Conservation (phyloP, 2,329 filamentous ascomycete genomes). For the Bisporella sp. region DNA sequence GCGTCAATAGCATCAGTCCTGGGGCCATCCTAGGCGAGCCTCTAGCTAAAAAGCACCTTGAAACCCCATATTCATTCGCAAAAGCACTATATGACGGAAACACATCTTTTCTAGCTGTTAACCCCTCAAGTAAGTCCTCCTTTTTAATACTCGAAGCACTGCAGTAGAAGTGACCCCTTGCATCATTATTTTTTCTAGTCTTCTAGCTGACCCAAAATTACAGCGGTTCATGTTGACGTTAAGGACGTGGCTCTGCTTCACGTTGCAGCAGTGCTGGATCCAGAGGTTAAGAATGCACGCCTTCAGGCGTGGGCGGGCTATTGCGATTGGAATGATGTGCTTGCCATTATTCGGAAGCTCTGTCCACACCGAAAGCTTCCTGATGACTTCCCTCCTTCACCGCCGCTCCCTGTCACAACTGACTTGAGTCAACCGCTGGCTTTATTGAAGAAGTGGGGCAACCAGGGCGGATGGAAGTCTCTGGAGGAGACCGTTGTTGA, state of each 20-base stretch:
- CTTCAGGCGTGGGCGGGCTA: conserved; percentile 21
- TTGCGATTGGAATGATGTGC: conserved; percentile 16
- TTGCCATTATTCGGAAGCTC: too few species aligned
- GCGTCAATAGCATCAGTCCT: conserved; percentile 22
- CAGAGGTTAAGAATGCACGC: conserved; percentile 20
- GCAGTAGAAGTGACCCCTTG: too few species aligned
- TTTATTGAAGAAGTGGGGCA: too few species aligned
- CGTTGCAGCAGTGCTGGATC: conserved; percentile 23
- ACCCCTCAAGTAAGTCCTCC: conserved; percentile 1
- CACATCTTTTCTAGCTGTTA: conserved; percentile 1
- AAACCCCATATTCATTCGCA: conserved; percentile 17
- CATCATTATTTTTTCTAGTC: too few species aligned
- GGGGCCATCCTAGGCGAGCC: conserved; percentile 11
- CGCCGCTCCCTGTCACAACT: too few species aligned
- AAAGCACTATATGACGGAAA: conserved; percentile 19
- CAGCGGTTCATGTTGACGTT: conserved; percentile 28
- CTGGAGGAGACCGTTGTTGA: too few species aligned
- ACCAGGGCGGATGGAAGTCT: too few species aligned
- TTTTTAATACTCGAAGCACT: too few species aligned
- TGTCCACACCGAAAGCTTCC: neutral
- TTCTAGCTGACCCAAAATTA: too few species aligned
- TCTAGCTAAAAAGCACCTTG: conserved; percentile 6
- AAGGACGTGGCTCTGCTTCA: conserved; percentile 25
- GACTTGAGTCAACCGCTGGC: too few species aligned
- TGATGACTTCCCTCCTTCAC: neutral